phyloP scores from a whole-genome alignment of 768 basidiomycete species.

The Suillus subalutaceus region DNA sequence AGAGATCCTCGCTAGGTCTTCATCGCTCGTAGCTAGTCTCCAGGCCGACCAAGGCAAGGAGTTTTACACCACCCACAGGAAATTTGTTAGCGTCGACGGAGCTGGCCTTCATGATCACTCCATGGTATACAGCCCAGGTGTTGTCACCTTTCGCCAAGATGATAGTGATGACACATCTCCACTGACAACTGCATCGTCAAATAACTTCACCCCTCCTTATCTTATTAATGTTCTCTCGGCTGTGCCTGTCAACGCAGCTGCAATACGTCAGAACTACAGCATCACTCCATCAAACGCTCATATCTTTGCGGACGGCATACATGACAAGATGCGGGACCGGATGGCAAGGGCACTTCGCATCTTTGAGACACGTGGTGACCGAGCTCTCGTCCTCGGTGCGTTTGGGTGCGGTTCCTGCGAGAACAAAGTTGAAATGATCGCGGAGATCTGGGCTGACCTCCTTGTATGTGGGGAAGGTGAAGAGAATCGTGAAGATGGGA shows the following conservation, averaged over 20 bases:
- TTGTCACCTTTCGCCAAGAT: conserved; percentile 46
- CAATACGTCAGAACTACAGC: conserved; percentile 40
- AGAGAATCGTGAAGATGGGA: conserved; percentile 19
- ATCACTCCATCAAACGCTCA: conserved; percentile 37
- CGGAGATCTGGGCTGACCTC: conserved; percentile 49
- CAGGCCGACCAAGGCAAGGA: conserved; percentile 33
- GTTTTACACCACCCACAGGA: conserved; percentile 45
- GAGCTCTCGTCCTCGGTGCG: conserved; percentile 43
- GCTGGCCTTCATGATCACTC: conserved; percentile 49
- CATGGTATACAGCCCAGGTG: conserved; percentile 48
- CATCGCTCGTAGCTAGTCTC: conserved; percentile 44
- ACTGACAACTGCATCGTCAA: conserved; percentile 12
- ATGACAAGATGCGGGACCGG: conserved; percentile 47
- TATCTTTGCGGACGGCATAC: conserved; percentile 42
- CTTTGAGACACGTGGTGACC: conserved; percentile 44
- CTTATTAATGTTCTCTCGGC: conserved; percentile 42
- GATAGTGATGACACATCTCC: conserved; percentile 28
- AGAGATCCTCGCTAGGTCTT: conserved; percentile 43
- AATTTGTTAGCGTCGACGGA: conserved; percentile 37
- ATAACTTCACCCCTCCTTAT: conserved; percentile 41
- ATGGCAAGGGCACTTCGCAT: conserved; percentile 50
- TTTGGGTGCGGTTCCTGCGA: conserved; percentile 48
- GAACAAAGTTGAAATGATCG: conserved; percentile 45
- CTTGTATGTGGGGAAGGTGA: conserved; percentile 38
- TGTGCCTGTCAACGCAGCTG: conserved; percentile 46